These are phyloP conservation scores for Penicillium janthinellum DNA, from an alignment of 2,329 filamentous ascomycete genomes.

Conservation along the genomic window DNA sequence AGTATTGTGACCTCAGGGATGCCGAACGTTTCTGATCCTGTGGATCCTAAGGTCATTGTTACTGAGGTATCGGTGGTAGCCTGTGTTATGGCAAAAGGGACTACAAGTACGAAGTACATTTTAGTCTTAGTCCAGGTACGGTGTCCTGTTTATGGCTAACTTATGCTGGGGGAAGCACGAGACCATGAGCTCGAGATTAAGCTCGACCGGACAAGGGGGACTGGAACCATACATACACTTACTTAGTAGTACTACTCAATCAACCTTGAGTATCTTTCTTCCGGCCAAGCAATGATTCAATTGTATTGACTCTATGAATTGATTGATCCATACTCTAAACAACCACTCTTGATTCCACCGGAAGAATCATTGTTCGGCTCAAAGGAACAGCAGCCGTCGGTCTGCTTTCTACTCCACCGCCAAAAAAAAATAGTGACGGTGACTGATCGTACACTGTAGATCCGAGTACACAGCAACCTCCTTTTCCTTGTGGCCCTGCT, in stretches of 20 bases:
- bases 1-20: neutral
- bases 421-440: conserved; percentile 18
- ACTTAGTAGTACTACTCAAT: no score
- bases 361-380: conserved; percentile 8
- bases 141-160: neutral
- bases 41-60: neutral
- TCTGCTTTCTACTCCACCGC: neutral
- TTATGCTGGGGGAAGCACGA: neutral
- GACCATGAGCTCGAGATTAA: neutral
- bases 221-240: neutral
- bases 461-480: conserved; percentile 29
- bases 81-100: neutral
- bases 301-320: neutral
- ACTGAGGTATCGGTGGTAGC: no score
- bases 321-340: neutral
- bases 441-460: conserved; percentile 33
- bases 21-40: neutral
- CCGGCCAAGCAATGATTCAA: neutral
- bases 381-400: conserved; percentile 16
- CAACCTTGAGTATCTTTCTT: neutral
- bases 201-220: neutral
- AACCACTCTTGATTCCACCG: neutral
- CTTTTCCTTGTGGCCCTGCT: conserved; percentile 13
- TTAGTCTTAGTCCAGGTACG: neutral
- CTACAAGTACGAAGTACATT: conserved; percentile 1